These are phyloP conservation scores for Spirogloea muscicola DNA, from an alignment of 139 green algal genomes.

Conservation along the genomic window DNA sequence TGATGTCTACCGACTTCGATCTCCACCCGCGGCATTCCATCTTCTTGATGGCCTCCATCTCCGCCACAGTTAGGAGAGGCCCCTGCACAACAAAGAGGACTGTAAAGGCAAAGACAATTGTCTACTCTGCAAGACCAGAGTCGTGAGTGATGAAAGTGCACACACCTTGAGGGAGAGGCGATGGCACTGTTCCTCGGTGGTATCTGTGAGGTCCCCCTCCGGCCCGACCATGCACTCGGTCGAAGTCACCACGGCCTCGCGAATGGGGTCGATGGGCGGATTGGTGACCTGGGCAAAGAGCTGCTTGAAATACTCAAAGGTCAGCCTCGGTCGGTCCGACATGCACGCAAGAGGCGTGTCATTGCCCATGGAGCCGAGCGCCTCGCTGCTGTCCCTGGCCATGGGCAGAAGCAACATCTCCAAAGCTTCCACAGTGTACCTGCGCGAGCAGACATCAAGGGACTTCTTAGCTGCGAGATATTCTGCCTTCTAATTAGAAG, in stretches of 20 bases:
- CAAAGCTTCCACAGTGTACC: slow-evolving; percentile 84
- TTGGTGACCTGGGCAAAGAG: slow-evolving; percentile 97
- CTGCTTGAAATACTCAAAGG: slow-evolving; percentile 97
- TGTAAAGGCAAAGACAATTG: no score
- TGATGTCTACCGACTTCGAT: slow-evolving; percentile 75
- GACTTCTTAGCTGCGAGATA: no score
- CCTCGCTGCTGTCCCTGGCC: slow-evolving; percentile 63
- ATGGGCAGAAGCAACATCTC: slow-evolving; percentile 91
- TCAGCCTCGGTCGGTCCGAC: slow-evolving; percentile 68
- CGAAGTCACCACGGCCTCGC: slow-evolving; percentile 88
- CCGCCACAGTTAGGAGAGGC: slow-evolving; percentile 72
- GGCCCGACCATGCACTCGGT: slow-evolving; percentile 87
- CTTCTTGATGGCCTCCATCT: slow-evolving; percentile 67
- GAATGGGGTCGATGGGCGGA: slow-evolving; percentile 92
- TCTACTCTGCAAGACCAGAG: no score
- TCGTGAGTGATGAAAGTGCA: no score
- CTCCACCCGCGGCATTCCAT: slow-evolving; percentile 46
- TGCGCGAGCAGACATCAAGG: no score
- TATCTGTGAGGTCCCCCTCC: slow-evolving; percentile 75
- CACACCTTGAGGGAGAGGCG: slow-evolving; percentile 73
- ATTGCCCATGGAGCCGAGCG: slow-evolving; percentile 96
- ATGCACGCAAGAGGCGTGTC: slow-evolving; percentile 84
- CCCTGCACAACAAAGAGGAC: no score
- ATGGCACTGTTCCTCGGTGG: slow-evolving; percentile 58
- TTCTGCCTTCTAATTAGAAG: no score